Evolutionary conservation across 1,284 basidiomycete genomes (phyloP).

Genomic region (Trametes sp.): DNA sequence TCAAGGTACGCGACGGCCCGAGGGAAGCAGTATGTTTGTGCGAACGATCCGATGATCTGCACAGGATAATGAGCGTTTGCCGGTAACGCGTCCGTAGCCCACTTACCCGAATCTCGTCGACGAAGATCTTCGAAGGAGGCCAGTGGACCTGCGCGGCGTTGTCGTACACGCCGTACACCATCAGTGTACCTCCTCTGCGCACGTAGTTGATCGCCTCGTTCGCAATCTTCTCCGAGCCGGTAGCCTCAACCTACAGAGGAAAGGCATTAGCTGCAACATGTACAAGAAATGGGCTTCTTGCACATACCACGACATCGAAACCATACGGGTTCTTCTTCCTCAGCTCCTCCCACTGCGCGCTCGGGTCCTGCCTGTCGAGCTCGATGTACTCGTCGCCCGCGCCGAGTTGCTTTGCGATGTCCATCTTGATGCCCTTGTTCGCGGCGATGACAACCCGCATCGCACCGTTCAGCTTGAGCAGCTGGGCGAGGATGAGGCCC

Average conservation of each 20-base stretch:
- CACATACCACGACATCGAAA: constrained; percentile 79
- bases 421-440: constrained; percentile 88
- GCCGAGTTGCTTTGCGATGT: constrained; percentile 78
- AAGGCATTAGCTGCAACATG: constrained; percentile 2
- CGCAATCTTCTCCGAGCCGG: constrained; percentile 82
- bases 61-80: neutral
- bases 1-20: constrained; percentile 89
- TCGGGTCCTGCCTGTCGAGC: constrained; percentile 78
- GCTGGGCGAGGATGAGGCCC: constrained; percentile 86
- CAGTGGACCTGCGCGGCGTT: constrained; percentile 82
- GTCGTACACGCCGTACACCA: constrained; percentile 80
- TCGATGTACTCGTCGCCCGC: constrained; percentile 86
- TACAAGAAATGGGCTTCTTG: constrained; percentile 35
- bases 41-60: constrained; percentile 87
- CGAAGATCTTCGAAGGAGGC: constrained; percentile 87
- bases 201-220: constrained; percentile 87
- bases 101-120: constrained; percentile 81
- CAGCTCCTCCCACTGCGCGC: constrained; percentile 80
- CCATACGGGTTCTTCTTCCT: constrained; percentile 84
- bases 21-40: constrained; percentile 87
- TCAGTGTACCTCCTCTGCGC: constrained; percentile 76
- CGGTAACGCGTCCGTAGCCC: neutral
- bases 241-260: constrained; percentile 70
- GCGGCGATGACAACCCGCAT: constrained; percentile 79
- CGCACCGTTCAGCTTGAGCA: constrained; percentile 86